Base-by-base conservation (phyloP, 2,329 filamentous ascomycete genomes). In the Dactylellina haptotyla region DNA sequence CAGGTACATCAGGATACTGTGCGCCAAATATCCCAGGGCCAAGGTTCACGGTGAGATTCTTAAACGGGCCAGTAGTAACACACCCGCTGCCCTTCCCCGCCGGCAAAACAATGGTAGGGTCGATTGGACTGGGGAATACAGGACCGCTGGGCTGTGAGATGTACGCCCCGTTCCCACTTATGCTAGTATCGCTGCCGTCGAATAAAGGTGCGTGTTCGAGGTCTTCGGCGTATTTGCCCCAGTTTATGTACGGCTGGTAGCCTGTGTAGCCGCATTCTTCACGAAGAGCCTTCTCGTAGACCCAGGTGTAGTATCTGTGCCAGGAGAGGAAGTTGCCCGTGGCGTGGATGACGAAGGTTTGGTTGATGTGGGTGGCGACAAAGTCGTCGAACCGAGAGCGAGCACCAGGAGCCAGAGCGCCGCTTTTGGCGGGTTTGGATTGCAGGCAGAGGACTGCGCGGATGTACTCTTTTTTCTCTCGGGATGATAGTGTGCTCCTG, bases 221-320 rank as follows among this genome's bases (percentile, higher is more conserved):
- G n/a, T 79, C 77, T 8, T 75, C 67, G 30, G 80, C 80, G 48
- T 80, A 82, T 20, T 80, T 79, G 3, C 79, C 76, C 83, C 83
- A 85, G 77, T 84, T 81, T 82, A 83, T 84, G 77, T 85, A 85
- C 10, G 82, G 82, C 70, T 82, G 81, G 4, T 77, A 80, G 2
- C 82, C 82, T 5, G 70, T 80, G 71, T 83, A 84, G 3, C 79
- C 80, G 74, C 83, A 84, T 76, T 84, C 83, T 1, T 79, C 77
- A n/a, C 79, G 78, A 43, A 83, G 77, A 3, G 79, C 81, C 12
- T 79, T 77, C 75, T 84, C 82, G 63, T 80, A 83, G 0, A 78
- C 67, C 75, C 79, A 81, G 3, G 79, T 76, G 72, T 81, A 84
- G 76, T 81, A 81, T n/a, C 82, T 79, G 75, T 83, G 82, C 82